Base-by-base conservation (phyloP, 164 flowering plant genomes). In the Nymphaea thermarum region DNA sequence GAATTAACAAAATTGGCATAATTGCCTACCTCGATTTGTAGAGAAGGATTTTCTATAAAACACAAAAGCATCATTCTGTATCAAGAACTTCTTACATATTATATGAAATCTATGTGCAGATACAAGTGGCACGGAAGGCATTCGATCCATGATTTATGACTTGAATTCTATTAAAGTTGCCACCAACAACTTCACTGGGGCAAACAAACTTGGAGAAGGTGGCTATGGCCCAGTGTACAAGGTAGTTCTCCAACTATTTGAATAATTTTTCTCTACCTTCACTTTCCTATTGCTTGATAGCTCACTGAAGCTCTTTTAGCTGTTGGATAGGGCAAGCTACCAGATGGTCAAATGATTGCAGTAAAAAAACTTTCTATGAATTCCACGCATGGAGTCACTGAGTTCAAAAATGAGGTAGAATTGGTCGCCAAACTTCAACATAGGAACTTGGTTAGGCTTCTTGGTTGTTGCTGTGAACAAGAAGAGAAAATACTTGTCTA, bases 351-450 rank as follows among this genome's bases (percentile, higher is more conserved):
- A 43, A 75, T 73, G 66, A 71, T 82, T 57, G 84, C 86, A 4
- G 83, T 83, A 4, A 83, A 83, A 68, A 73, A 82, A 75, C 80
- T 81, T 4, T 77, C 79, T 0, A 66, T 45, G 41, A 74, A 16
- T 60, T 80, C 84, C 1, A 60, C 67, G 5, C 83, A 78, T 69
- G 87, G 85, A 14, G 7, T 71, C 2, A 64, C 67, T 42, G 83
- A 81, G 62, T 77, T 81, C 44, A 77, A 72, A 42, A 83, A 68
- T 51, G 85, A 82, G 60, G 72, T 82, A 10, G 44, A 18, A 41
- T 62, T 81, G 42, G 55, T 81, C 15, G 82, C 78, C 8, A 82
- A 80, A 59, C 83, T 82, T 67, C 81, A 79, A 62, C 86, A 83
- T 66, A 72, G 70, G 55, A 81, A 83, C 53, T 74, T 83, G 18